These are phyloP conservation scores for Peronospora destructor DNA, from an alignment of 352 stramenopile genomes.

Conservation along the genomic window DNA sequence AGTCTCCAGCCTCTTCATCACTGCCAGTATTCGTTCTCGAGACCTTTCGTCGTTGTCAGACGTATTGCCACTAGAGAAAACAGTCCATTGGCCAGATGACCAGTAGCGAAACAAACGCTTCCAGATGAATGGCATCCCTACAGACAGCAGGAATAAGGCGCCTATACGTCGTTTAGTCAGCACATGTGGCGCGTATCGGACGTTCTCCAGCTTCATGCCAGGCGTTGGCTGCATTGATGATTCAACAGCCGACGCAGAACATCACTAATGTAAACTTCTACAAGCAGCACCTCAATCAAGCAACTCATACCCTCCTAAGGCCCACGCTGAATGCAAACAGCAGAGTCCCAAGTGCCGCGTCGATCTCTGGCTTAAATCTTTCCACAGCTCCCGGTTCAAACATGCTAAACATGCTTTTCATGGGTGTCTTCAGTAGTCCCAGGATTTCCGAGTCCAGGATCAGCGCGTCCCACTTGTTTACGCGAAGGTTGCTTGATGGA, in stretches of 20 bases:
- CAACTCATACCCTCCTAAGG: slow-evolving; percentile 39
- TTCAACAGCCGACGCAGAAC: not conserved
- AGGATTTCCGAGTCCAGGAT: slow-evolving; percentile 81
- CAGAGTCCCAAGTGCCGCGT: slow-evolving; percentile 42
- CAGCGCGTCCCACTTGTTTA: slow-evolving; percentile 81
- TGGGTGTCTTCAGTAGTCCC: slow-evolving; percentile 56
- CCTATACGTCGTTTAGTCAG: slow-evolving; percentile 46
- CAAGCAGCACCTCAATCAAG: not conserved
- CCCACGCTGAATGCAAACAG: slow-evolving; percentile 65
- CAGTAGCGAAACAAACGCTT: slow-evolving; percentile 63
- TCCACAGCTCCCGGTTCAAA: slow-evolving; percentile 64
- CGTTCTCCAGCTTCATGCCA: slow-evolving; percentile 80
- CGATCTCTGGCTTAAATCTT: slow-evolving; percentile 67
- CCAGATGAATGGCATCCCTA: slow-evolving; percentile 69
- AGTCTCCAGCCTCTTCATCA: slow-evolving; percentile 73
- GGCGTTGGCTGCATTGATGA: slow-evolving; percentile 48
- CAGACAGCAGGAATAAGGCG: slow-evolving; percentile 60
- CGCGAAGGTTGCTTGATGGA: slow-evolving; percentile 42
- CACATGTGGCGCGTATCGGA: slow-evolving; percentile 44
- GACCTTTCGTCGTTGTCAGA: slow-evolving; percentile 3
- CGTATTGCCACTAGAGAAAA: not conserved
- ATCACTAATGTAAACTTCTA: slow-evolving; percentile 1
- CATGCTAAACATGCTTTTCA: slow-evolving; percentile 77
- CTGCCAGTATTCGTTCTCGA: slow-evolving; percentile 31
- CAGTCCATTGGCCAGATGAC: slow-evolving; percentile 43